Percentiles rank a stretch among this genome's conserved stretches.
phyloP scores from a whole-genome alignment of 129 eudicot genomes.

The Saussurea involucrata region DNA sequence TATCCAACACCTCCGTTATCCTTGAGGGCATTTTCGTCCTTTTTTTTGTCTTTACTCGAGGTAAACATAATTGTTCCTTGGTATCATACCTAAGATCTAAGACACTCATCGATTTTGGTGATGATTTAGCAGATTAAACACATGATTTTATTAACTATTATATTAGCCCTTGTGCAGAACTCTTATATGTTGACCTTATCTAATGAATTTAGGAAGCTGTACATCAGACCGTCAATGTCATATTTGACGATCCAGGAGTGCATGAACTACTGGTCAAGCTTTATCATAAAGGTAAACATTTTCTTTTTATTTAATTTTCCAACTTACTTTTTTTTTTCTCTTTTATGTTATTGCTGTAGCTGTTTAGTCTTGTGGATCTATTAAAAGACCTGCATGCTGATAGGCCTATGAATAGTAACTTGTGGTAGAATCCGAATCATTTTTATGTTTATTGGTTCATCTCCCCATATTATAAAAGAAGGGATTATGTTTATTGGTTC shows the following conservation, averaged over 20 bases:
- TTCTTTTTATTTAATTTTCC: neutral
- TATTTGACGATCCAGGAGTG: constrained; percentile 98
- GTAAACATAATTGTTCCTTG: neutral
- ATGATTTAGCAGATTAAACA: neutral
- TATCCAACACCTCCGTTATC: no score
- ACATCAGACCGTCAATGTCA: constrained; percentile 83
- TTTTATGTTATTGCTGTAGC: neutral
- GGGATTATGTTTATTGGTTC: neutral
- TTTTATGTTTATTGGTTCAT: no score
- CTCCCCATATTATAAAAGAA: neutral
- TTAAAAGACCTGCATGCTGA: neutral
- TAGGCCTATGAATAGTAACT: neutral
- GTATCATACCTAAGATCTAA: no score
- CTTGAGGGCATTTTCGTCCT: no score
- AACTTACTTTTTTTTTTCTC: neutral
- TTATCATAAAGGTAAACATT: constrained; percentile 68
- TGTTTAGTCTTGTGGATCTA: neutral
- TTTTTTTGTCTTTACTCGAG: no score
- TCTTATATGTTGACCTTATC: constrained; percentile 4
- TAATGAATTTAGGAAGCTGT: constrained; percentile 67
- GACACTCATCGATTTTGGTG: neutral
- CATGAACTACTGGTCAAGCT: constrained; percentile 89
- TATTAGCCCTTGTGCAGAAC: neutral
- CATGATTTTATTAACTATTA: neutral
- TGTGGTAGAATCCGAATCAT: neutral